Conservation (phyloP, 345 rosid species). For the Erucastrum elatum region DNA sequence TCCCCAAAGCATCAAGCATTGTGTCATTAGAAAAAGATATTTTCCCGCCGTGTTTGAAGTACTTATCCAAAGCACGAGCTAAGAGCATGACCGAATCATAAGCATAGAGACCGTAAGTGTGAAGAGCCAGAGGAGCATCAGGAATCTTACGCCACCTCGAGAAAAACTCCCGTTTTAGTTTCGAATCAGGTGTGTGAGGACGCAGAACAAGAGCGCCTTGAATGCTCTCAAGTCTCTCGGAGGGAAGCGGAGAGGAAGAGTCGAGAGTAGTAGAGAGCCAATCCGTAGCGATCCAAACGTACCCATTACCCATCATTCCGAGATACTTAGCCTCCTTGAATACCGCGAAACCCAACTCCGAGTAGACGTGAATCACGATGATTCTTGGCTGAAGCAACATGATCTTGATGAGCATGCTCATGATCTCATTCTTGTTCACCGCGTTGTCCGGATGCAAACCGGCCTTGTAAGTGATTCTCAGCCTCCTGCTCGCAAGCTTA, state of each 20-base stretch:
- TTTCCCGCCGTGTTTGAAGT: conserved; percentile 67
- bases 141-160: conserved; percentile 62
- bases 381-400: conserved; percentile 79
- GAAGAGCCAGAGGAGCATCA: conserved; percentile 59
- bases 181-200: conserved; percentile 77
- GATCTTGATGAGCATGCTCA: conserved; percentile 74
- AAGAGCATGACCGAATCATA: conserved; percentile 88
- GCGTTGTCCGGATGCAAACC: conserved; percentile 56
- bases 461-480: conserved; percentile 66
- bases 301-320: conserved; percentile 91
- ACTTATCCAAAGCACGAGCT: conserved; percentile 74
- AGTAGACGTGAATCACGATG: conserved; percentile 64
- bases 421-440: conserved; percentile 44
- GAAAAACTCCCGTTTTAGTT: conserved; percentile 54
- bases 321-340: conserved; percentile 74
- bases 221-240: conserved; percentile 61
- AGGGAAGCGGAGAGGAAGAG: conserved; percentile 53
- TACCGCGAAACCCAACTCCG: conserved; percentile 52
- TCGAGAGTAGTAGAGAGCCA: conserved; percentile 75
- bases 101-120: conserved; percentile 80
- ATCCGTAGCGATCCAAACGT: conserved; percentile 93
- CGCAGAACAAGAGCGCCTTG: conserved; percentile 86
- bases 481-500: conserved; percentile 67
- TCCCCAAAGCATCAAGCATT: conserved; percentile 45
- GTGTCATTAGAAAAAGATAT: conserved; percentile 80